Base-by-base conservation (phyloP, 495 filamentous ascomycete genomes). In the Hyphodiscus hymeniophilus region DNA sequence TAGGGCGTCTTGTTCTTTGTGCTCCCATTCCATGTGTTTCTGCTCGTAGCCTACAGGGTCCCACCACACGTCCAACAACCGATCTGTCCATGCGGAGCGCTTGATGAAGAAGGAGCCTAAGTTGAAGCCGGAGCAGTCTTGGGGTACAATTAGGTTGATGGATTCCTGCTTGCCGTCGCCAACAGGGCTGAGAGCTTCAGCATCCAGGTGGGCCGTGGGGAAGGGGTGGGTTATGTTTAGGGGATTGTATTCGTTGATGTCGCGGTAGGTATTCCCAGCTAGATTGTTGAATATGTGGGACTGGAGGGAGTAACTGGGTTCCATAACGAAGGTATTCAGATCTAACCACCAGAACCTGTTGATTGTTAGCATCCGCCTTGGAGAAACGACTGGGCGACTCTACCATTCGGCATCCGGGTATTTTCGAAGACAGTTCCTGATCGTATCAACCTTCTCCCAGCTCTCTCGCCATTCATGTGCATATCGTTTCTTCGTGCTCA, bases 381-480 rank as follows among this genome's bases (percentile, higher is more conserved):
- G 32, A 28, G 48, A 17, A 15, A 26, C 36, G 21, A 11, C 18
- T 13, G 11, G 18, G n/a, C 36, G 38, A 50, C 57, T 79, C 60
- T 74, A 94, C 92, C 92, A 99, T 71, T 99, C 89, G 8, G 92
- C 92, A 51, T 94, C 74, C 18, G 92, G 94, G 59, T 96, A 92
- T 65, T 95, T 95, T 62, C 79, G 75, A 75, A 99, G 85, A 23
- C 84, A 80, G 46, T 92, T 87, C 48, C 94, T 84, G 54, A 99
- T 84, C 38, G 88, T 84, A 61, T 99, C 92, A 45, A 94, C 90
- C 73, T 96, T 97, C 69, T 99, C 92, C 92, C 92, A 99, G 62
- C 89, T 91, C 66, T 99, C 92, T 58, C 92, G 76, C 92, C 92
- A 99, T 60, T 99, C 92, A 63, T 99, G 94, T 38, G 92, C 94